These are phyloP conservation scores for Colletotrichum karsti DNA, from an alignment of 2,329 filamentous ascomycete species.

Conservation along the genomic window DNA sequence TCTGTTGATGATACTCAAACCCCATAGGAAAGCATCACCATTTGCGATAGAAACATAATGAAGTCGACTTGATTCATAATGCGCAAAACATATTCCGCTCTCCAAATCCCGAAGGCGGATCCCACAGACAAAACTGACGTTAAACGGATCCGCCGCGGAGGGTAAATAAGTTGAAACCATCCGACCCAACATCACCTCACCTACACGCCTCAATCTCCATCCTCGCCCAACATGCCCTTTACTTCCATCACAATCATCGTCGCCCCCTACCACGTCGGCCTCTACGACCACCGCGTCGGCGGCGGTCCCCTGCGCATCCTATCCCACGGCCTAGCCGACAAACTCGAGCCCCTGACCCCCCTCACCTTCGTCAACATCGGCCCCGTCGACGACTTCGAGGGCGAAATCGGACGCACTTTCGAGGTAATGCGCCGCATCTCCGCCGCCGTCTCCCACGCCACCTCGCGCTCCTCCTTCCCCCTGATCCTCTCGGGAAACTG, in stretches of 20 bases:
- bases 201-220: too few relatives aligned
- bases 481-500: constrained; percentile 49
- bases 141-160: background rate
- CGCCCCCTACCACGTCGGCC: constrained; percentile 49
- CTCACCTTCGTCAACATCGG: constrained; percentile 37
- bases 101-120: too few relatives aligned
- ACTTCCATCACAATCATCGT: constrained; percentile 43
- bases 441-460: constrained; percentile 37
- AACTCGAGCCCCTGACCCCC: constrained; percentile 33
- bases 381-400: constrained; percentile 44
- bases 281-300: constrained; percentile 44
- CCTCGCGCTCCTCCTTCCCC: constrained; percentile 40
- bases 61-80: background rate
- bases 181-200: background rate
- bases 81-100: background rate
- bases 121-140: too few relatives aligned
- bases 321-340: constrained; percentile 36
- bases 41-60: too few relatives aligned
- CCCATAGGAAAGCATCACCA: too few relatives aligned
- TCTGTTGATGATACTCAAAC: too few relatives aligned
- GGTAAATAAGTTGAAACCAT: too few relatives aligned
- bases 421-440: constrained; percentile 48
- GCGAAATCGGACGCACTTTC: constrained; percentile 48
- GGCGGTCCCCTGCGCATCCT: constrained; percentile 44
- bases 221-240: too few relatives aligned